Evolutionary conservation across 257 asterid genomes (phyloP).

Genomic region (Solanum gandarillasii): DNA sequence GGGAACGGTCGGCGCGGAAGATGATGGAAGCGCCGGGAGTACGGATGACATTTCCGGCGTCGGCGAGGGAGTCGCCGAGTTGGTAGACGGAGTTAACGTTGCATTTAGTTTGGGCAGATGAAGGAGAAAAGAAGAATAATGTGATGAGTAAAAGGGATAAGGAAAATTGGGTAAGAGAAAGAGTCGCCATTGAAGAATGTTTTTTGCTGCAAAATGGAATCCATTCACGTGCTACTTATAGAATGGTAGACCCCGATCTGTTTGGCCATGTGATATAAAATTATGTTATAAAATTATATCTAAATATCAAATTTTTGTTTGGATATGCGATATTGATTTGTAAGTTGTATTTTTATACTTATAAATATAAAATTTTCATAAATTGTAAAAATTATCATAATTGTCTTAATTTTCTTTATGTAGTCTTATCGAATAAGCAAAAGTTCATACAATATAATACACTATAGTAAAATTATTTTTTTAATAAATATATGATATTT

Average conservation of each 20-base stretch:
- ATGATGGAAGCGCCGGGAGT: not conserved
- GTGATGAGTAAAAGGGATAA: not conserved
- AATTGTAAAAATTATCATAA: no score
- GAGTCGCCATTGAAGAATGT: not conserved
- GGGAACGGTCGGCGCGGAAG: not conserved
- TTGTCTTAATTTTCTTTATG: no score
- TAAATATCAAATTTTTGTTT: no score
- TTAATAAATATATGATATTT: no score
- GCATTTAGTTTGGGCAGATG: not conserved
- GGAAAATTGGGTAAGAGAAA: not conserved
- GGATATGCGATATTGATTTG: rapidly evolving
- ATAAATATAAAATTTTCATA: no score
- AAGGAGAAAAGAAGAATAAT: not conserved
- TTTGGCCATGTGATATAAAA: rapidly evolving
- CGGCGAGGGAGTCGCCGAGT: constrained; percentile 4
- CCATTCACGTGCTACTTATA: not conserved
- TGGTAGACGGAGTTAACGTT: not conserved
- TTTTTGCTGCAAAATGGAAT: not conserved
- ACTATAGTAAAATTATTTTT: no score
- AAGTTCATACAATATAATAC: no score
- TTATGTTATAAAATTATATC: rapidly evolving
- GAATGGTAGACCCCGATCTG: rapidly evolving
- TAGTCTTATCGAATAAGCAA: no score
- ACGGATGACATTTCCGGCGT: not conserved
- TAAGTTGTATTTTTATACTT: no score